Percentiles rank a stretch among this genome's conserved stretches.
Conservation (phyloP, 1,284 basidiomycete genomes). For the Cutaneotrichosporon daszewskae region DNA sequence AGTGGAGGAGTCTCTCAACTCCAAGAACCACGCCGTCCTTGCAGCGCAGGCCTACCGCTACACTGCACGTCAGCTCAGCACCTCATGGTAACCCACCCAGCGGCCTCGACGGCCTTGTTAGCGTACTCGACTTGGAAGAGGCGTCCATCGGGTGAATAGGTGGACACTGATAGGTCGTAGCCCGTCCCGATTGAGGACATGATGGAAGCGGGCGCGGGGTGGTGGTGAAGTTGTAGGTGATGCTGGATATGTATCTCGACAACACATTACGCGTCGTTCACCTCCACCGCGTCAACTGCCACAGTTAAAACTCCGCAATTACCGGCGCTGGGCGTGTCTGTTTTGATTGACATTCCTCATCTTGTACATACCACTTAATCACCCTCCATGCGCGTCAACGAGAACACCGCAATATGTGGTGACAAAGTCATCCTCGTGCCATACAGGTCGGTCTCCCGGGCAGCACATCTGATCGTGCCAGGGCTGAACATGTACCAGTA, state of each 20-base stretch:
- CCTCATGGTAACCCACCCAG: conserved; percentile 61
- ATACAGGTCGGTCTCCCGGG: conserved; percentile 53
- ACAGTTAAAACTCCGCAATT: neutral
- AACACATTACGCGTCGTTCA: neutral
- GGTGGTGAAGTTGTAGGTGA: neutral
- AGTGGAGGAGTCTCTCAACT: conserved; percentile 96
- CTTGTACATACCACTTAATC: too few species aligned
- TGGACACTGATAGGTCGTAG: conserved; percentile 96
- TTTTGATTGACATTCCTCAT: too few species aligned
- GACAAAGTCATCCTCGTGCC: conserved; percentile 64
- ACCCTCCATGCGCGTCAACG: conserved; percentile 59
- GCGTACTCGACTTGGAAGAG: conserved; percentile 99
- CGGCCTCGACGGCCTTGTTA: conserved; percentile 96
- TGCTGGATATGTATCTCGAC: neutral
- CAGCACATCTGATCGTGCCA: conserved; percentile 22
- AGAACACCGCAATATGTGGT: conserved; percentile 59
- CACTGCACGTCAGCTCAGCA: conserved; percentile 52
- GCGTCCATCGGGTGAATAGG: conserved; percentile 96
- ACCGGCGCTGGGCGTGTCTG: too few species aligned
- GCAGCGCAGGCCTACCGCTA: conserved; percentile 82
- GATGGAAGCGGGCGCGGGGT: conserved; percentile 4
- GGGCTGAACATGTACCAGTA: conserved; percentile 60
- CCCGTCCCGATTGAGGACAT: conserved; percentile 99
- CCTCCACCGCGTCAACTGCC: too few species aligned
- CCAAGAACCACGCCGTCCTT: conserved; percentile 92